Percentiles rank a stretch among this genome's conserved stretches.
These are phyloP conservation scores for Astragalus membranaceus DNA, from an alignment of 306 rosid species.

Conservation along the genomic window DNA sequence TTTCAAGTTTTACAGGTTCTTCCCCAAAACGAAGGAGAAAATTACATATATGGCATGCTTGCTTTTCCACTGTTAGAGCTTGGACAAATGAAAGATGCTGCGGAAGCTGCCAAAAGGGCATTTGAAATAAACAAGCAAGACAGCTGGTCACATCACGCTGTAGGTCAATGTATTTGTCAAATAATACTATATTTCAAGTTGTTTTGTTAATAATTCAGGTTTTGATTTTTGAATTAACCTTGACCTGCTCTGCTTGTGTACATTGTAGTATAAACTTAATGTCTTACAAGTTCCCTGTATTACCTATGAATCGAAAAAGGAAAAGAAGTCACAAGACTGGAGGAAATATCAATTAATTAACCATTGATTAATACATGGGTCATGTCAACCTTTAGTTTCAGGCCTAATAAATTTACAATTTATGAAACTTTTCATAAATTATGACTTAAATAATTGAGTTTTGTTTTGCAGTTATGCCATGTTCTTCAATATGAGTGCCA, in stretches of 20 bases:
- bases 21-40: slow-evolving; percentile 56
- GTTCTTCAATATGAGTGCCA: slow-evolving; percentile 69
- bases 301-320: not conserved
- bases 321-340: not conserved
- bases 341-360: not conserved
- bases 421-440: not conserved
- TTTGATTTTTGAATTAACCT: not conserved
- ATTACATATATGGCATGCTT: slow-evolving; percentile 75
- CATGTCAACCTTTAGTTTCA: slow-evolving; percentile 7
- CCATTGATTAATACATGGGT: not conserved
- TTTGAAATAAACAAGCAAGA: slow-evolving; percentile 63
- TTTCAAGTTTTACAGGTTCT: slow-evolving; percentile 50
- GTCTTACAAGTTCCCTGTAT: not conserved
- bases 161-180: slow-evolving; percentile 32
- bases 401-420: not conserved
- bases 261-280: not conserved
- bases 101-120: slow-evolving; percentile 70
- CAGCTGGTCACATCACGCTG: slow-evolving; percentile 83
- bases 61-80: slow-evolving; percentile 89
- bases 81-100: slow-evolving; percentile 68
- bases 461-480: slow-evolving; percentile 73
- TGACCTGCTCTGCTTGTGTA: not conserved
- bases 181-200: not conserved
- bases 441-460: slow-evolving; percentile 2
- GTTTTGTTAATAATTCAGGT: not conserved